These are phyloP conservation scores for Isabelozyma pseudorhagii DNA, from an alignment of 805 yeast genomes.

Conservation along the genomic window DNA sequence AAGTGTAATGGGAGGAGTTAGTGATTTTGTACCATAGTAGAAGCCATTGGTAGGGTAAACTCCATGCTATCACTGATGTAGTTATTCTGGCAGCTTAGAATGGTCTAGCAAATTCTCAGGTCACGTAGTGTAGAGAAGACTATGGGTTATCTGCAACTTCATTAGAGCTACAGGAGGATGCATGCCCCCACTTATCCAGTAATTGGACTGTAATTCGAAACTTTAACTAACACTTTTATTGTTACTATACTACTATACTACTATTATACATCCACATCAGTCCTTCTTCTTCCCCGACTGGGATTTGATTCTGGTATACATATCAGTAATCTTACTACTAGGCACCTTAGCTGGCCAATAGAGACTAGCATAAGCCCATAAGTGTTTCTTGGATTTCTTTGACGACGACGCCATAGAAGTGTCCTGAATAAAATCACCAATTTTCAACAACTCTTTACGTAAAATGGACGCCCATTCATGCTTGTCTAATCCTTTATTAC, in stretches of 20 bases:
- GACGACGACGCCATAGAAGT: background rate
- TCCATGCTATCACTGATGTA: too few relatives aligned
- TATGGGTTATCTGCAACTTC: too few relatives aligned
- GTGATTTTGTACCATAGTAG: too few relatives aligned
- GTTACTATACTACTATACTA: background rate
- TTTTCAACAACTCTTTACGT: constrained; percentile 61
- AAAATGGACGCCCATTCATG: constrained; percentile 74
- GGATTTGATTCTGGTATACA: constrained; percentile 63
- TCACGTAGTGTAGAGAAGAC: too few relatives aligned
- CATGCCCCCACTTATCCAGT: too few relatives aligned
- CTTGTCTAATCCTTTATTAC: constrained; percentile 69
- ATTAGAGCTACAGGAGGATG: too few relatives aligned
- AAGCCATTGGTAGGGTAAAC: too few relatives aligned
- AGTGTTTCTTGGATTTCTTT: constrained; percentile 50
- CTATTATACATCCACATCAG: background rate
- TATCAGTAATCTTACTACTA: constrained; percentile 64
- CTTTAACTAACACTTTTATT: too few relatives aligned
- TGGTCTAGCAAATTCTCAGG: too few relatives aligned
- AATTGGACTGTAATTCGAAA: too few relatives aligned
- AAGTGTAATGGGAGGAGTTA: too few relatives aligned
- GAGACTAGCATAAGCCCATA: constrained; percentile 80
- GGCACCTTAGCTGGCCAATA: constrained; percentile 90
- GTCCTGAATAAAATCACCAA: constrained; percentile 66
- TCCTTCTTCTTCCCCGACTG: constrained; percentile 4
- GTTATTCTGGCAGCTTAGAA: too few relatives aligned